Base-by-base conservation (phyloP, 2,329 filamentous ascomycete genomes). In the Akanthomyces muscarius region DNA sequence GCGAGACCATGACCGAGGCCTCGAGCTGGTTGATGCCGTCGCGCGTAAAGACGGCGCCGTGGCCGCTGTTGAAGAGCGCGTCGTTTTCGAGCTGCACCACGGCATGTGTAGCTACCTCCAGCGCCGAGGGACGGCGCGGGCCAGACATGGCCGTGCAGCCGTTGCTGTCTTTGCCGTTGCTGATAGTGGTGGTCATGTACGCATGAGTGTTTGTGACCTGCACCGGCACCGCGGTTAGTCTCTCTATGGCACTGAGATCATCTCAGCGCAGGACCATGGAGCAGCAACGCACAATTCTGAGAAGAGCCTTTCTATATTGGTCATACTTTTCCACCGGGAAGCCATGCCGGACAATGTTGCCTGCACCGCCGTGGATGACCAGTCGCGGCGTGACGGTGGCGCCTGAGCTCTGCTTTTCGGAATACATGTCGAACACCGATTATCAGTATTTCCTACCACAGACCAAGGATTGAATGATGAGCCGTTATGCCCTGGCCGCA, bases 21-120 rank as follows among this genome's bases (percentile, higher is more conserved):
- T 97, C 92, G 65, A 96, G 86, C 77, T 97, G 90, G 73, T 93
- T 92, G 66, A 87, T 83, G 21, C 92, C 93, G 67, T 89, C 87
- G 57, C 88, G 86, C 0, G 91, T 96, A 75, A 96, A 97, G 23
- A 96, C 92, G 57, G 92, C 90, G 60, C 93, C 93, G 69, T 87
- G 88, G 8, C 87, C 92, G 63, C 87, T 87, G 77, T 97, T 97
- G 82, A 95, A 96, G 5, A 96, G 83, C 2, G 88, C 83, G 70
- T 92, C 86, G 71, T 96, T 81, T 76, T 97, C 92, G 18, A 97
- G 84, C 30, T 88, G 81, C 1, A 81, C 78, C 13, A 96, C 91
- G 51, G 92, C 92, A 73, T 88, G 84, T 1, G 89, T 88, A 1
- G 91, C 91, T 0, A 87, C 84, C 62, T 91, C 87, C 16, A 97